These are phyloP conservation scores for Amorphotheca resinae DNA, from an alignment of 495 filamentous ascomycete genomes.

Conservation along the genomic window DNA sequence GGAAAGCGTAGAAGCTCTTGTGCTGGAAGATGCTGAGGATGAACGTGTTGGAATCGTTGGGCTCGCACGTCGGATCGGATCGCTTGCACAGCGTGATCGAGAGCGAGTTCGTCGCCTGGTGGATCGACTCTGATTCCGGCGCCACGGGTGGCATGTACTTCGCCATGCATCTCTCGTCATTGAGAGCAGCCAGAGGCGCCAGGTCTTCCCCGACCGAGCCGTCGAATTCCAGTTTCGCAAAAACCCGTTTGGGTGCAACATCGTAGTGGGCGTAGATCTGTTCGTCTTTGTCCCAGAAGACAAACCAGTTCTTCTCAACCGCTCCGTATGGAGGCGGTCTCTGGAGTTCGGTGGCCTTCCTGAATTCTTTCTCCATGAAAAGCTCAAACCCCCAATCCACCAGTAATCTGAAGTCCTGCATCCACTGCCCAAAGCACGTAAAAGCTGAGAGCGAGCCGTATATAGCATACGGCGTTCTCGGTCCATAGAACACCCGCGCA, in stretches of 20 bases:
- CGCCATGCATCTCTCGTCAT: slow-evolving; percentile 29
- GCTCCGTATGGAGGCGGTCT: slow-evolving; percentile 26
- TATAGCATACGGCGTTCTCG: slow-evolving; percentile 29
- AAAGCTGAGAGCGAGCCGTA: slow-evolving; percentile 37
- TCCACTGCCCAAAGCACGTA: slow-evolving; percentile 41
- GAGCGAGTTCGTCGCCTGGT: slow-evolving; percentile 45
- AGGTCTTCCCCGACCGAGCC: slow-evolving; percentile 32
- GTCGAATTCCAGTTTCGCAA: slow-evolving; percentile 29
- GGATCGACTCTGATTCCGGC: slow-evolving; percentile 24
- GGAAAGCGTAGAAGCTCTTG: slow-evolving; percentile 33
- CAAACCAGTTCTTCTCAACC: slow-evolving; percentile 45
- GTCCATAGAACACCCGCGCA: slow-evolving; percentile 40
- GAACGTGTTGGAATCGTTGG: slow-evolving; percentile 32
- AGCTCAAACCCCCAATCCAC: slow-evolving; percentile 28
- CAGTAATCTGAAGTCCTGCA: slow-evolving; percentile 36
- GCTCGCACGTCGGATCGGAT: slow-evolving; percentile 29
- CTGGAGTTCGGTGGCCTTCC: slow-evolving; percentile 31
- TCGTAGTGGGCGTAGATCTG: slow-evolving; percentile 38
- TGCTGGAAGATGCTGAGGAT: slow-evolving; percentile 39
- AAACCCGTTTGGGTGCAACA: slow-evolving; percentile 31
- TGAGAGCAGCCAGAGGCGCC: slow-evolving; percentile 15
- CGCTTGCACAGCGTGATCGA: slow-evolving; percentile 37
- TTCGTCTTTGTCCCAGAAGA: slow-evolving; percentile 38
- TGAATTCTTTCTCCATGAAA: slow-evolving; percentile 21
- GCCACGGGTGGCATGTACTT: slow-evolving; percentile 27